phyloP scores from a whole-genome alignment of 768 basidiomycete genomes.

The Crassisporium funariophilum region DNA sequence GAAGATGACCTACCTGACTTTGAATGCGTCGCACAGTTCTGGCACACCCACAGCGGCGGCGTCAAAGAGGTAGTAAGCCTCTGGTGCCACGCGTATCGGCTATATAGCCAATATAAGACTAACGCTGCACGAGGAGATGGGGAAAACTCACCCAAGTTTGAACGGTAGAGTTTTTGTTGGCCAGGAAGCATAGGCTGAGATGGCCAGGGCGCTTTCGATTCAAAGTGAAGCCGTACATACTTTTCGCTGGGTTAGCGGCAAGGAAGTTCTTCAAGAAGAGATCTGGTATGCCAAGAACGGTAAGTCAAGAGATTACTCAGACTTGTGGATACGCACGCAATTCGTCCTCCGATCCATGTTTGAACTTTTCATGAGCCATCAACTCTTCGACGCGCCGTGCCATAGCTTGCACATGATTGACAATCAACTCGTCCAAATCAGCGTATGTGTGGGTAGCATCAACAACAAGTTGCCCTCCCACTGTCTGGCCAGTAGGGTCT shows the following conservation, averaged over 20 bases:
- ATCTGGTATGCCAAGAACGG: no score
- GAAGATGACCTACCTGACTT: slow-evolving; percentile 62
- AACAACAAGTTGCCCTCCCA: slow-evolving; percentile 67
- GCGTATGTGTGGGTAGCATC: slow-evolving; percentile 82
- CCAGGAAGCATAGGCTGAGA: slow-evolving; percentile 91
- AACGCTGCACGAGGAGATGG: slow-evolving; percentile 1
- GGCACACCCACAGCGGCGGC: slow-evolving; percentile 89
- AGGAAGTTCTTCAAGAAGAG: slow-evolving; percentile 87
- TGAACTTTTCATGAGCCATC: slow-evolving; percentile 95
- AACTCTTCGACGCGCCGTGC: slow-evolving; percentile 91
- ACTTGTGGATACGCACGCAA: slow-evolving; percentile 70
- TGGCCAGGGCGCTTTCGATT: slow-evolving; percentile 91
- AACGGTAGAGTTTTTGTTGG: slow-evolving; percentile 86
- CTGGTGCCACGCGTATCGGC: slow-evolving; percentile 86
- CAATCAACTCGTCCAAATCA: slow-evolving; percentile 95
- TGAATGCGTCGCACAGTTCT: slow-evolving; percentile 96
- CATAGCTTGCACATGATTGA: slow-evolving; percentile 95
- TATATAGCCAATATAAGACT: slow-evolving; percentile 29
- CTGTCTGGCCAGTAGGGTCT: slow-evolving; percentile 67
- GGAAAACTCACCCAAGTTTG: slow-evolving; percentile 80
- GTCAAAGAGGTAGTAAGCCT: slow-evolving; percentile 89
- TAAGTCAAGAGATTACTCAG: slow-evolving; percentile 4
- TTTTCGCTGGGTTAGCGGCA: slow-evolving; percentile 90
- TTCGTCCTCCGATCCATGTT: slow-evolving; percentile 83
- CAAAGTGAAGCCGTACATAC: slow-evolving; percentile 93